These are phyloP conservation scores for Aegilops sharonensis DNA, from an alignment of 176 grass and related monocot genomes.

Conservation along the genomic window DNA sequence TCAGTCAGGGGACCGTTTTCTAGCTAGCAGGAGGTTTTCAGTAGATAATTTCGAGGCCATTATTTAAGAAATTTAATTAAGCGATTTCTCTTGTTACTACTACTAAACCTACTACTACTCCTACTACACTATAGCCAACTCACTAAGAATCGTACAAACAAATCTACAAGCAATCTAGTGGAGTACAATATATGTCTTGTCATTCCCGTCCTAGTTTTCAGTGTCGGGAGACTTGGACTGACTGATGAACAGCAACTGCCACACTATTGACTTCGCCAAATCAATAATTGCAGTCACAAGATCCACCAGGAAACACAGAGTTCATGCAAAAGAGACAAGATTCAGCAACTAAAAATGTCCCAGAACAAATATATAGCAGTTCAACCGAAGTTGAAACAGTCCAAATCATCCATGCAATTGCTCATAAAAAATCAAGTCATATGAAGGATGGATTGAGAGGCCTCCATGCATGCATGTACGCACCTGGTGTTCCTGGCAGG, in stretches of 20 bases:
- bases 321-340: neutral
- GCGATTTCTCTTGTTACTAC: no score
- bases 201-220: slow-evolving; percentile 26
- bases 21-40: neutral
- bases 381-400: neutral
- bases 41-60: neutral
- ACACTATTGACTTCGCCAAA: slow-evolving; percentile 43
- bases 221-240: slow-evolving; percentile 25
- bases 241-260: slow-evolving; percentile 34
- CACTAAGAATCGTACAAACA: neutral
- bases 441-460: neutral
- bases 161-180: neutral
- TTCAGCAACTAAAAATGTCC: neutral
- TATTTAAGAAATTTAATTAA: neutral
- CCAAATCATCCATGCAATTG: neutral
- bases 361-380: neutral
- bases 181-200: slow-evolving; percentile 20
- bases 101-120: neutral
- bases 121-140: neutral
- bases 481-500: slow-evolving; percentile 94
- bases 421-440: neutral
- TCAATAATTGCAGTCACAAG: slow-evolving; percentile 38
- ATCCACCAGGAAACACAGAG: neutral
- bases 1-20: neutral
- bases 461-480: neutral